Base-by-base conservation (phyloP, 108 stramenopile species). In the Cylindrotheca closterium region DNA sequence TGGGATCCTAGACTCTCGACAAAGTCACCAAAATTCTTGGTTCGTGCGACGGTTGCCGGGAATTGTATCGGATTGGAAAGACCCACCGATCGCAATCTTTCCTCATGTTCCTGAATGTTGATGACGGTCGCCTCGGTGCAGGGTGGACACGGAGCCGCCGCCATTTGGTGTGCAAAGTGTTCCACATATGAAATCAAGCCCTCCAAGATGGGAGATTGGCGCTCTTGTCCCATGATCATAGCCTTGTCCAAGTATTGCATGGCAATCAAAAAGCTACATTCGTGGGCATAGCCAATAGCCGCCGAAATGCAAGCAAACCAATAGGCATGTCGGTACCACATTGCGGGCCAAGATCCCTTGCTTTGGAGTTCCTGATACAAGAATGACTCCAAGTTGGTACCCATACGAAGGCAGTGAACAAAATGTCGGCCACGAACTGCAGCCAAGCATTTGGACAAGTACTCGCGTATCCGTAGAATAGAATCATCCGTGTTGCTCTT, bases 151-250 rank as follows among this genome's bases (percentile, higher is more conserved):
- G 78, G 80, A 10, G 45, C 51, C 4, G 46, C 15, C 4, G 79
- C 64, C 65, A 70, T 76, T 31, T 74, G 57, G 7, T 32, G 37
- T 0, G 82, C 79, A 60, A 69, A 65, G 29, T 54, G 7, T 65
- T 87, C 81, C 48, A 81, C 79, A 58, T 81, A 87, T 1, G 55
- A 24, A 27, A 81, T 66, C 52, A 83, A 81, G 7, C 53, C 63
- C 1, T 22, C 18, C 5, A 67, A n/a, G 0, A 46, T 0, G n/a
- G n/a, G n/a, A n/a, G n/a, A n/a, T 0, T 59, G 45, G 12, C 76
- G 33, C 4, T 73, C 52, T n/a, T 72, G 32, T 3, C 85, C 85
- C 33, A 87, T 27, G 15, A 83, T 70, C 1, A 67, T 52, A 0
- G 73, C 77, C 46, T 78, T 78, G 51, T 87, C 85, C 28, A 87